Percentiles rank a stretch among this genome's conserved stretches.
phyloP scores from a whole-genome alignment of 2,329 filamentous ascomycete species.

The Ustilaginoidea virens region DNA sequence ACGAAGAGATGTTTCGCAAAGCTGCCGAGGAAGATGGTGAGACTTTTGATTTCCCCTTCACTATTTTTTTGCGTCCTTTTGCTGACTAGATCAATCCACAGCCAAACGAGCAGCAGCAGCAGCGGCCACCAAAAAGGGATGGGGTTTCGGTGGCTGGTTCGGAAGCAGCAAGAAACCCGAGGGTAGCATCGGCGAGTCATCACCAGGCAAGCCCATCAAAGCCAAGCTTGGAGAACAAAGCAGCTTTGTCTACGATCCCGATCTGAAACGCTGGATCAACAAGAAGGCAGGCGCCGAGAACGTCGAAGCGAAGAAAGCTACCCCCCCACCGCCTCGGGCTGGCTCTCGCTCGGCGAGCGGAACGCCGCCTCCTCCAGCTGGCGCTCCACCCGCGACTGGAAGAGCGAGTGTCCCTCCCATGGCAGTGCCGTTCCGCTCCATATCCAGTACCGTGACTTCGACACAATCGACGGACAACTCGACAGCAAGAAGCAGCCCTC shows the following conservation, averaged over 20 bases:
- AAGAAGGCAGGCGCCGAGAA: conserved; percentile 68
- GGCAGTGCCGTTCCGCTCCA: conserved; percentile 10
- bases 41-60: conserved; percentile 8
- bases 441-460: conserved; percentile 1
- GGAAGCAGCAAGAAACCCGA: conserved; percentile 49
- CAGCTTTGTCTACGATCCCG: conserved; percentile 85
- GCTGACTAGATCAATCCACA: conserved; percentile 13
- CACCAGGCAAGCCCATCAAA: conserved; percentile 55
- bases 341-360: conserved; percentile 36
- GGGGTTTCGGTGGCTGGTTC: conserved; percentile 80
- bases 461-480: conserved; percentile 10
- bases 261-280: conserved; percentile 97
- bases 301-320: conserved; percentile 41
- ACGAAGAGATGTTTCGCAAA: conserved; percentile 72
- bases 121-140: conserved; percentile 45
- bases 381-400: conserved; percentile 15
- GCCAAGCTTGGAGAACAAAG: conserved; percentile 92
- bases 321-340: conserved; percentile 65
- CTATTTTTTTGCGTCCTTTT: background rate
- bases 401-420: conserved; percentile 18
- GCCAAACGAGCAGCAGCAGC: conserved; percentile 43
- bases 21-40: conserved; percentile 64
- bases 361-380: conserved; percentile 30
- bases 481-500: conserved; percentile 20
- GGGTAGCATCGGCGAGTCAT: conserved; percentile 18